phyloP scores from a whole-genome alignment of 2,329 filamentous ascomycete genomes.

The Cryphonectria radicalis region DNA sequence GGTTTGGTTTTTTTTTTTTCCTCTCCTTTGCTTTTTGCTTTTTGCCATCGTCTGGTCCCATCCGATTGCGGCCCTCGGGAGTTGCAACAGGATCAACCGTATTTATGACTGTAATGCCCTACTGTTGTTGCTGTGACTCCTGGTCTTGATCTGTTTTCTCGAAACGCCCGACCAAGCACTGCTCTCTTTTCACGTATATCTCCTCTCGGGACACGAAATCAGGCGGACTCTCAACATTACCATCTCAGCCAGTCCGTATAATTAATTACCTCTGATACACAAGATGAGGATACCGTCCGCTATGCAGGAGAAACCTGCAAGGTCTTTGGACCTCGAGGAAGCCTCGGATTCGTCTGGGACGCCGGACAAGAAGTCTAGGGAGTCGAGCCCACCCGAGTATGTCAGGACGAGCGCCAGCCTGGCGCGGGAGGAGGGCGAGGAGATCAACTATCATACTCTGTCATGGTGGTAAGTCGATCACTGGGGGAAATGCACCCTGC shows the following conservation, averaged over 20 bases:
- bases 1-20: neutral
- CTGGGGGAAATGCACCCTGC: too few relatives aligned
- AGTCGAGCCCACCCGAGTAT: constrained; percentile 18
- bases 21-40: neutral
- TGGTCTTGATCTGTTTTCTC: neutral
- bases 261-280: neutral
- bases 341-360: constrained; percentile 16
- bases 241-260: neutral
- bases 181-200: neutral
- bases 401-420: constrained; percentile 22
- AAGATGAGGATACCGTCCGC: constrained; percentile 9
- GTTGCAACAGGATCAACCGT: neutral
- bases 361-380: constrained; percentile 11
- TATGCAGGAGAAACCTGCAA: constrained; percentile 17
- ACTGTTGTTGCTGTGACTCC: neutral
- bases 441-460: constrained; percentile 26
- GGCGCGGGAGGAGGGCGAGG: constrained; percentile 26
- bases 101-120: constrained; percentile 1
- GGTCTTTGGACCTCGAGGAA: constrained; percentile 18
- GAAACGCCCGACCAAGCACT: neutral
- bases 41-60: constrained; percentile 1
- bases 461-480: constrained; percentile 27
- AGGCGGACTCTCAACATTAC: neutral
- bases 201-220: neutral
- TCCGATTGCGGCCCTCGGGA: constrained; percentile 13